Base-by-base conservation (phyloP, 2,329 filamentous ascomycete species). In the Macrophomina phaseolina region DNA sequence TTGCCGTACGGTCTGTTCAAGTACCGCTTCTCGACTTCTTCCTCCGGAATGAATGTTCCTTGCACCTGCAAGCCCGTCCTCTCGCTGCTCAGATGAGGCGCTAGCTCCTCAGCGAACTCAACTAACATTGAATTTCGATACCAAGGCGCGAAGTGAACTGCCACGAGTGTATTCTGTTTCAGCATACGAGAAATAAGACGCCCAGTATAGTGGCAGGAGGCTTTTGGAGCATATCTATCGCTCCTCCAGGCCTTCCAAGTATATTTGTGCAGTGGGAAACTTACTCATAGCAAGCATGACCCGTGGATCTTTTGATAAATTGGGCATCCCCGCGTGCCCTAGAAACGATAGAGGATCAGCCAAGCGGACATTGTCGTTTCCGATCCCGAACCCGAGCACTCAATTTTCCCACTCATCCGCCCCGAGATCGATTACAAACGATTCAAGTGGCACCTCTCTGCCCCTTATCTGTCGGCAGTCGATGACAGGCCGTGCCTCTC, bases 311-410 rank as follows among this genome's bases (percentile, higher is more conserved):
- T 80, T 74, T 1, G 82, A 84, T 49, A 75, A 71, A 70, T 90
- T 89, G 1, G 86, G 86, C 83, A 88, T 87, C 0, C 87, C 87
- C 0, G 86, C 86, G 73, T 90, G 87, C 87, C 87, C 58, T 61
- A 28, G 28, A 61, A 38, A 61, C 12, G 16, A 16, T 12, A 6
- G 32, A n/a, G 30, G 11, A 42, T 61, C 32, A 61, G 45, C 58
- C 8, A 5, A 32, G 14, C 4, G 14, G 12, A 38, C 36, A 9
- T 30, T 28, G 40, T 34, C 55, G 52, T n/a, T 32, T n/a, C 40
- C 1, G 12, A 18, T 16, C 23, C 55, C 7, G 14, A 12, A 32
- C 6, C 40, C 38, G 38, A 23, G 3, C 7, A 2, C 34, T 3
- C 8, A 16, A 5, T 36, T 36, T 18, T 36, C 28, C 3, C 42